Base-by-base conservation (phyloP, 2,329 filamentous ascomycete species). In the Purpureocillium takamizusanense region DNA sequence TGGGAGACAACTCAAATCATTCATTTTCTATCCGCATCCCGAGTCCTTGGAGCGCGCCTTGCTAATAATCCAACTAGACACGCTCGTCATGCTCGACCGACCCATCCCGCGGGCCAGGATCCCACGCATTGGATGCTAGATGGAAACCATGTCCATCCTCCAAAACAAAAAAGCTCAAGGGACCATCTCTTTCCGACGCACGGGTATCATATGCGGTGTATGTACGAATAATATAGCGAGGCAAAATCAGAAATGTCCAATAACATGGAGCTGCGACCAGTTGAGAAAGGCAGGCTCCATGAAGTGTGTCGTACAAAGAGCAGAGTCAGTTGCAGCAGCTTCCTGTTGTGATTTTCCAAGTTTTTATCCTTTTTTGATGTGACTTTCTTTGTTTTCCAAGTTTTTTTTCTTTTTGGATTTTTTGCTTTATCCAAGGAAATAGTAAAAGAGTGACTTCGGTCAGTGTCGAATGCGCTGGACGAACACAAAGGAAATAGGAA, bases 381-480 rank as follows among this genome's bases (percentile, higher is more conserved):
- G 33, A 27, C 34, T 13, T 52, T 38, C 51, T 49, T 50, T 45
- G 43, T 31, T 40, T 44, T 43, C 28, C 21, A 36, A 10, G 11
- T 31, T 14, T 39, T 42, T 48, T 43, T 37, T 48, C 42, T 37
- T 31, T 37, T 30, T 35, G 29, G 38, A 45, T 42, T 42, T 42
- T 30, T 33, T 17, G 27, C 44, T 38, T 42, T 33, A 17, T 28
- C 33, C 33, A 54, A 59, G 50, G 48, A 57, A 60, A 55, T 42
- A 35, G 46, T 37, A 37, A 60, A 51, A 35, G 59, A 62, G 41
- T 38, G 59, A 60, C 59, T 55, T 40, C 37, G 48, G 56, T 59
- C 44, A 50, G 51, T 51, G 41, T 21, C 38, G 35, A 36, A 16
- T 9, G 15, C 16, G 27, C 18, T 23, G 35, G 31, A 17, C 39